Evolutionary conservation across 2,329 filamentous ascomycete genomes (phyloP), one percentile per base, ranked within the genome.

Genomic region (Truncatella angustata): DNA sequence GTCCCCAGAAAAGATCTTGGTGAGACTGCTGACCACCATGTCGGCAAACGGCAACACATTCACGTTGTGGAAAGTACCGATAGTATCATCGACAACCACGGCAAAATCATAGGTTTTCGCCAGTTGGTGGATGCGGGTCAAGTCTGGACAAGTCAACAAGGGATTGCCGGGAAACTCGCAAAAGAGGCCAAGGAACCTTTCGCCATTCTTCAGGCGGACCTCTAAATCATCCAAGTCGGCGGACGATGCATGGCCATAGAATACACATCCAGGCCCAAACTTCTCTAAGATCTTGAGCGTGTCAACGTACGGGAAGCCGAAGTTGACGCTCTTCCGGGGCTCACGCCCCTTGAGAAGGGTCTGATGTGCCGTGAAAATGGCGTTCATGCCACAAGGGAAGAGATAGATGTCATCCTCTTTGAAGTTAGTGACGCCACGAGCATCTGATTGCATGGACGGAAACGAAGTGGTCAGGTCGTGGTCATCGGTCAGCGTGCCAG

Each of bases 221-320:
- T 97, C 91, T 0, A 99, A 77, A 54, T 96, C 87, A 64, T 97
- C 89, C 1, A 99, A 73, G 53, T 97, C 92, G 44, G 81, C 80
- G 2, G 83, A 73, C 2, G 87, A 89, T 1, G 88, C 90, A 61
- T 87, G 82, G 3, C 93, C 93, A 69, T 96, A 97, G 66, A 97
- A 97, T 2, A 87, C 68, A 54, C 87, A 92, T 1, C 93, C 93
- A 0, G 91, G 88, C 0, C 93, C 94, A 68, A 95, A 97, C 68
- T 97, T 99, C 67, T 97, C 79, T 4, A 97, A 75, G 46, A 97
- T 90, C 68, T 99, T 99, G 50, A 97, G 79, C 0, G 94, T 97
- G 70, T 99, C 94, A 49, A 97, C 90, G 62, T 99, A 99, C 0
- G 94, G 91, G 61, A 99, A 99, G n/a, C 94, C 94, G 64, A 91